These are phyloP conservation scores for Anethum foeniculum DNA, from an alignment of 140 eudicot genomes.

Conservation along the genomic window DNA sequence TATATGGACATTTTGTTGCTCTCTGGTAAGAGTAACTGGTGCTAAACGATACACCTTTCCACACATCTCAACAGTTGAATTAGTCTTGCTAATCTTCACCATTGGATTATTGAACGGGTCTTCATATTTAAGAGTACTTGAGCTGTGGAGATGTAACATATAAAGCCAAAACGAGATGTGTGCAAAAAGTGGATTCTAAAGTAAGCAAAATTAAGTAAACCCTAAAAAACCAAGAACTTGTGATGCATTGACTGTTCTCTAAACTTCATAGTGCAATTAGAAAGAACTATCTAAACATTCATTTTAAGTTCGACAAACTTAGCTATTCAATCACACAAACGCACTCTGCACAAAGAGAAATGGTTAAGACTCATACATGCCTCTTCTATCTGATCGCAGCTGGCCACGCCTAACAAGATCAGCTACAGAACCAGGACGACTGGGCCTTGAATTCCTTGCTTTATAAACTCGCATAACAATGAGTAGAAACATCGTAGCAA, in stretches of 20 bases:
- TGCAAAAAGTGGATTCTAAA: not conserved
- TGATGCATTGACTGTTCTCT: not conserved
- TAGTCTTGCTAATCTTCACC: slow-evolving; percentile 72
- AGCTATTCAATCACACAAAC: not conserved
- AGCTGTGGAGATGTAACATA: slow-evolving; percentile 34
- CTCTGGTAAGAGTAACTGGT: slow-evolving; percentile 83
- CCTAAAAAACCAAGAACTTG: not conserved
- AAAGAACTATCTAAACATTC: not conserved
- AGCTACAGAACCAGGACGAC: slow-evolving; percentile 83
- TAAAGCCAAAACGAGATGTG: not conserved
- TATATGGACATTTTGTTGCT: slow-evolving; percentile 74
- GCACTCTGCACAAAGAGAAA: not conserved
- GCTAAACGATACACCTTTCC: slow-evolving; percentile 91
- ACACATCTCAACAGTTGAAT: slow-evolving; percentile 88
- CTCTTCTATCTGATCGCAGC: slow-evolving; percentile 98
- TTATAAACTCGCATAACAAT: slow-evolving; percentile 45
- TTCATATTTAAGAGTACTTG: slow-evolving; percentile 70
- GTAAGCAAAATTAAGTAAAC: not conserved
- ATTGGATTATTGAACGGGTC: slow-evolving; percentile 94
- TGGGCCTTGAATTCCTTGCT: slow-evolving; percentile 34
- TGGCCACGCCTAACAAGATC: slow-evolving; percentile 99
- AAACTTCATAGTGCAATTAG: not conserved
- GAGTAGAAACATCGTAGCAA: slow-evolving; percentile 39
- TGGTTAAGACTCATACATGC: slow-evolving; percentile 80
- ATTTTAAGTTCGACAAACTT: not conserved